phyloP scores from a whole-genome alignment of 352 stramenopile species.

The Globisporangium spinosum region DNA sequence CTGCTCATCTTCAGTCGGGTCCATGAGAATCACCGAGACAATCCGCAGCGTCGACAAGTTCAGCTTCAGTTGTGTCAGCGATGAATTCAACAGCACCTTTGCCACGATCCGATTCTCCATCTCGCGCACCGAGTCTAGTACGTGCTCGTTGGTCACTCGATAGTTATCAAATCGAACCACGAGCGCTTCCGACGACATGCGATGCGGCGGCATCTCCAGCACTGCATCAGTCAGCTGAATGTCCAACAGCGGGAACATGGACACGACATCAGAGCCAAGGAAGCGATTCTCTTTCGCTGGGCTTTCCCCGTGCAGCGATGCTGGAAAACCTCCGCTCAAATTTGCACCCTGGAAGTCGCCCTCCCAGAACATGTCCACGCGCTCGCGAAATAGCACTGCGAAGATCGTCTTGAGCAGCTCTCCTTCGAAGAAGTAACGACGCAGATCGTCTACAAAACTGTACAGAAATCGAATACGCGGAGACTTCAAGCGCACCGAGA shows the following conservation, averaged over 20 bases:
- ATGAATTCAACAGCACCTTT: slow-evolving; percentile 84
- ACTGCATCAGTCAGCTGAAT: slow-evolving; percentile 65
- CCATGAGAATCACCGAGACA: slow-evolving; percentile 73
- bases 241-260: slow-evolving; percentile 77
- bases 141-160: slow-evolving; percentile 55
- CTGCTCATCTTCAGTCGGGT: slow-evolving; percentile 27
- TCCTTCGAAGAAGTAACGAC: slow-evolving; percentile 68
- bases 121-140: slow-evolving; percentile 51
- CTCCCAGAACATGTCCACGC: slow-evolving; percentile 65
- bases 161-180: slow-evolving; percentile 71
- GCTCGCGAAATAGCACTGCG: slow-evolving; percentile 55
- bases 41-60: slow-evolving; percentile 63
- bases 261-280: slow-evolving; percentile 69
- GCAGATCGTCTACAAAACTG: slow-evolving; percentile 77
- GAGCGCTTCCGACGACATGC: slow-evolving; percentile 70
- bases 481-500: slow-evolving; percentile 69
- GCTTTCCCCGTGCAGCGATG: slow-evolving; percentile 7
- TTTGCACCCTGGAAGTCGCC: slow-evolving; percentile 62
- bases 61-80: slow-evolving; percentile 65
- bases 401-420: slow-evolving; percentile 59
- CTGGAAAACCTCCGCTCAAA: slow-evolving; percentile 19
- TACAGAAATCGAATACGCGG: slow-evolving; percentile 81
- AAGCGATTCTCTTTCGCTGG: slow-evolving; percentile 21
- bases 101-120: slow-evolving; percentile 77
- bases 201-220: slow-evolving; percentile 75